phyloP scores from a whole-genome alignment of 139 green algal genomes.

The Micromonas commoda region DNA sequence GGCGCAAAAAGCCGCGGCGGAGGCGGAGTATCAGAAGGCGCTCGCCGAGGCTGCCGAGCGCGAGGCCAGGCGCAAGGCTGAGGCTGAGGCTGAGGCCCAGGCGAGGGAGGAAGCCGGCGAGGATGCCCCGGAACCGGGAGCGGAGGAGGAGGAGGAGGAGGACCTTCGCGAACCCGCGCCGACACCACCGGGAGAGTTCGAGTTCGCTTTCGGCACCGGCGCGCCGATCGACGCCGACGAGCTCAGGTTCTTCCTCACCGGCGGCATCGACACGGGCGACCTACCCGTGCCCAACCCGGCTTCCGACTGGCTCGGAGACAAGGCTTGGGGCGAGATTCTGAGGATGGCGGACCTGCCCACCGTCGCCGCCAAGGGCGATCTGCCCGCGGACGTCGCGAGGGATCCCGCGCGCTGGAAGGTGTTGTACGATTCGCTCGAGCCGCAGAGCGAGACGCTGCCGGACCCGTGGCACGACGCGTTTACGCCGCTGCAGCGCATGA shows the following conservation, averaged over 20 bases:
- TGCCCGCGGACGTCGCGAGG: constrained; percentile 38
- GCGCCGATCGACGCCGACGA: constrained; percentile 66
- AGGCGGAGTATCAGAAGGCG: background rate
- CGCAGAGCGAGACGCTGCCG: constrained; percentile 53
- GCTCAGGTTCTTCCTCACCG: constrained; percentile 74
- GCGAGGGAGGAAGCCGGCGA: background rate
- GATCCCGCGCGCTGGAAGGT: constrained; percentile 60
- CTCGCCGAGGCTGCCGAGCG: background rate
- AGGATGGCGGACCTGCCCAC: constrained; percentile 60
- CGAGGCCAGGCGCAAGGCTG: background rate
- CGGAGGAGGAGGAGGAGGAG: background rate
- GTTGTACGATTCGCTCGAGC: constrained; percentile 51
- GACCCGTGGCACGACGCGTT: constrained; percentile 71
- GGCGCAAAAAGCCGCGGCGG: no score
- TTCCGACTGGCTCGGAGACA: constrained; percentile 59
- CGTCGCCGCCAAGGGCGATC: constrained; percentile 55
- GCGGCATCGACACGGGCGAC: constrained; percentile 55
- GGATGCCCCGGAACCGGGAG: background rate
- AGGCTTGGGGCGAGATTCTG: constrained; percentile 72
- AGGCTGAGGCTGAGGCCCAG: background rate
- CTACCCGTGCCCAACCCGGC: constrained; percentile 58
- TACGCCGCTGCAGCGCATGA: constrained; percentile 63
- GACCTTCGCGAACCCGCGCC: no score
- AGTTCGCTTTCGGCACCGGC: no score
- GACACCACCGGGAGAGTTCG: no score